A percentile compares a stretch with the other conserved stretches of the same genome.
Evolutionary conservation across 2,329 filamentous ascomycete genomes (phyloP).

Genomic region (Phoma sp.): DNA sequence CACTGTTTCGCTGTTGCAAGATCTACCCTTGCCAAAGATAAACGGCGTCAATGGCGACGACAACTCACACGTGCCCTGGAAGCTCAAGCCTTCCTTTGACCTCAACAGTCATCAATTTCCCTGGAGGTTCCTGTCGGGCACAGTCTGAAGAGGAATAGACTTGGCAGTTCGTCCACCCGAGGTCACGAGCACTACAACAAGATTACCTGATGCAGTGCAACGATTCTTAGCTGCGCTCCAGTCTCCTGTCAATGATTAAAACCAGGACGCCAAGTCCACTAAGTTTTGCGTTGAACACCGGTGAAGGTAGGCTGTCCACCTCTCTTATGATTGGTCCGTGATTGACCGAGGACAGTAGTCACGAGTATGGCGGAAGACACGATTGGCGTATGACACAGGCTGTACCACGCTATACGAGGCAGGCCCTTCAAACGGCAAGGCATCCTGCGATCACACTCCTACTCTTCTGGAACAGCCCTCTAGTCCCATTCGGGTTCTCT

Average conservation of each 20-base stretch:
- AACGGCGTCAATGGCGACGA: constrained; percentile 36
- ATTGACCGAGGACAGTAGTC: not conserved
- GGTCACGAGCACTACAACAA: not conserved
- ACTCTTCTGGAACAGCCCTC: not conserved
- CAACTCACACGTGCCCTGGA: constrained; percentile 37
- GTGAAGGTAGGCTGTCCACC: not conserved
- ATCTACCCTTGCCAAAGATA: constrained; percentile 37
- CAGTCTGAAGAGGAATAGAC: constrained; percentile 27
- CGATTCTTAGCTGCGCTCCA: not conserved
- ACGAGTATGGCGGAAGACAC: not conserved
- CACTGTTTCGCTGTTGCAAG: constrained; percentile 43
- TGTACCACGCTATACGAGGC: constrained; percentile 8
- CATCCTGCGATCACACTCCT: not conserved
- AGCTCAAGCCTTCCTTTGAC: constrained; percentile 37
- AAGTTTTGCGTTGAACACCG: not conserved
- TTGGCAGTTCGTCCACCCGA: not conserved
- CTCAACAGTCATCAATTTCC: constrained; percentile 41
- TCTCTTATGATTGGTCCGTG: not conserved
- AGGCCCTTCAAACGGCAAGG: not conserved
- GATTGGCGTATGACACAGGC: constrained; percentile 8
- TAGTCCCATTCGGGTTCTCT: too few species aligned
- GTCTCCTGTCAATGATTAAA: not conserved
- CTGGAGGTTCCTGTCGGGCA: constrained; percentile 45
- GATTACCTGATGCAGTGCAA: not conserved
- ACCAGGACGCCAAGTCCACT: not conserved